Evolutionary conservation across 129 eudicot species (phyloP), one percentile per base, ranked within the genome.

Genomic region (Flaveria sonorensis): DNA sequence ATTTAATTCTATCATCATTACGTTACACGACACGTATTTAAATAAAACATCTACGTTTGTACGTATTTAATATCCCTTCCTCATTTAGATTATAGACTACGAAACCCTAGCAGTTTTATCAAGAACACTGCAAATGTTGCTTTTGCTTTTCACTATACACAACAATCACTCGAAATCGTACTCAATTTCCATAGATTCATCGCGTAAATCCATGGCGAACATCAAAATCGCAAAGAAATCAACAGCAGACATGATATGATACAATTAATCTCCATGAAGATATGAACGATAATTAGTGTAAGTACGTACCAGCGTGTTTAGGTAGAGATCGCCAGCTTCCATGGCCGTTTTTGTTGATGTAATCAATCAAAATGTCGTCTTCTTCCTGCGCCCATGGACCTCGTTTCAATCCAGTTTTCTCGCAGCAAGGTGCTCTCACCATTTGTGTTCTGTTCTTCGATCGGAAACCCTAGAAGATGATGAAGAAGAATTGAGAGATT

Each of bases 291-390:
- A 45, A n/a, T n/a, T n/a, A 45, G 50, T 7, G 40, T 36, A 36
- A 24, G n/a, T 47, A 57, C 42, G 50, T 40, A 92, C 96, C 97
- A 71, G 97, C 96, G 65, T 77, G 90, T 66, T 89, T 89, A 15
- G 97, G 97, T 10, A 92, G 91, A 84, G 97, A 86, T 51, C 97
- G 84, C 97, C 97, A 92, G 88, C 88, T 89, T 12, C 93, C 91
- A 81, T 88, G 91, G 51, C 97, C 97, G 75, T 90, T 76, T 70
- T 78, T 77, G 77, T 79, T 81, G 68, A 92, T 88, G 67, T 69
- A 86, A 3, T 89, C 79, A 20, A 86, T 16, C 15, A 92, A 82
- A 68, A 85, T 66, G 24, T 86, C 90, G 72, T 92, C 98, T 88
- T 92, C 98, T 67, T 90, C 96, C 40, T 84, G 81, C 16, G 96